Conservation (phyloP, 495 filamentous ascomycete genomes). For the Aspergillus coremiiformis region DNA sequence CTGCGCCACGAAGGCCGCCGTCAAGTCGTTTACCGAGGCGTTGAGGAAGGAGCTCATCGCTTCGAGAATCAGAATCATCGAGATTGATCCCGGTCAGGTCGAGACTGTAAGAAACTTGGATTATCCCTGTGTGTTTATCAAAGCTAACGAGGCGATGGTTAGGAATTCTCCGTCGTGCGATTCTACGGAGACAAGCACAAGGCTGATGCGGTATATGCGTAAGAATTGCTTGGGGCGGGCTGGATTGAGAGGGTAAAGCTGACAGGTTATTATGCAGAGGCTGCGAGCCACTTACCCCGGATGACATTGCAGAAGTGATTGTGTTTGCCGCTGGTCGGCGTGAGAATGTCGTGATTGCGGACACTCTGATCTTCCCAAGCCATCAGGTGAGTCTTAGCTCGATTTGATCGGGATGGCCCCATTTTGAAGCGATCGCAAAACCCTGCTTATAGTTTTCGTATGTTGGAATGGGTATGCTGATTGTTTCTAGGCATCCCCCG, state of each 20-base stretch:
- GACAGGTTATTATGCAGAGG: constrained; percentile 42
- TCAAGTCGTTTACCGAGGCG: constrained; percentile 82
- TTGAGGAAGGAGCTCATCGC: constrained; percentile 84
- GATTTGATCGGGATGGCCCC: not conserved
- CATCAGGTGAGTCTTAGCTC: constrained; percentile 62
- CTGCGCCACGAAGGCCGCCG: constrained; percentile 92
- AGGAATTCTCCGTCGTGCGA: constrained; percentile 91
- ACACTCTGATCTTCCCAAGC: constrained; percentile 83
- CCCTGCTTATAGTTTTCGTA: not conserved
- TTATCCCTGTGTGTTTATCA: not conserved
- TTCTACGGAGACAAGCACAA: constrained; percentile 90
- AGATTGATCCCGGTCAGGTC: constrained; percentile 93
- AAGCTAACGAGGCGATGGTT: constrained; percentile 5
- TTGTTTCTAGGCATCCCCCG: constrained; percentile 6
- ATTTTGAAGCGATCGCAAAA: not conserved
- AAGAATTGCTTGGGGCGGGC: constrained; percentile 29
- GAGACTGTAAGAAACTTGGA: constrained; percentile 59
- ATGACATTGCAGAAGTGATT: constrained; percentile 90
- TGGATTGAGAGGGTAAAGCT: constrained; percentile 2
- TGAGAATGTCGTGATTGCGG: constrained; percentile 94
- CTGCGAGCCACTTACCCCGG: constrained; percentile 84
- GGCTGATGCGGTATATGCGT: constrained; percentile 94
- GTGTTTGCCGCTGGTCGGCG: constrained; percentile 83
- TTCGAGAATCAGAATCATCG: constrained; percentile 80
- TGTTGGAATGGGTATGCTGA: not conserved